Conservation (phyloP, 2,329 filamentous ascomycete genomes). For the Rasamsonia emersonii region DNA sequence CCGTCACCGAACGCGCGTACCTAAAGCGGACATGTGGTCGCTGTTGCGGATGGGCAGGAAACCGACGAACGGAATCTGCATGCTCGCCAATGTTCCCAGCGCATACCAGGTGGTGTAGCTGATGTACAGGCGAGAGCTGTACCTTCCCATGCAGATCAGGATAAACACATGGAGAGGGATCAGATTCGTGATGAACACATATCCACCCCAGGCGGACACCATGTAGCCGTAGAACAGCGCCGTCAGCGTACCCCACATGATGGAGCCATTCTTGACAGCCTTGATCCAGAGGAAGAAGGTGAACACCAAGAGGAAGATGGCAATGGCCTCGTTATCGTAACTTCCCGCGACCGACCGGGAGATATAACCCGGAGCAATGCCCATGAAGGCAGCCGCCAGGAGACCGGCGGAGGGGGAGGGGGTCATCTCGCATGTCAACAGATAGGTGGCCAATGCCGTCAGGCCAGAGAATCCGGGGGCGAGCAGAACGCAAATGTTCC, state of each 20-base stretch:
- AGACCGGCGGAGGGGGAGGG: conserved; percentile 91
- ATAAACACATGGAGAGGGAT: conserved; percentile 91
- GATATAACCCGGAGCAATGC: conserved; percentile 94
- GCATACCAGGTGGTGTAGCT: conserved; percentile 98
- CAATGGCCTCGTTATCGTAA: conserved; percentile 99
- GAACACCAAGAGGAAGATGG: conserved; percentile 96
- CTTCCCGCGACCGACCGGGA: conserved; percentile 95
- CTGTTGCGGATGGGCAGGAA: conserved; percentile 94
- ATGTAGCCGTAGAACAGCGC: conserved; percentile 99
- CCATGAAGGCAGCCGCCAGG: conserved; percentile 91
- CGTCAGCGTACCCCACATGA: conserved; percentile 90
- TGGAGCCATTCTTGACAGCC: conserved; percentile 89
- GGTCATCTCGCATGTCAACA: conserved; percentile 95
- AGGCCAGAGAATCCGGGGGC: conserved; percentile 90
- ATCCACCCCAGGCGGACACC: conserved; percentile 99
- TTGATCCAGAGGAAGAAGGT: conserved; percentile 99
- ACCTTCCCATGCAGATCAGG: conserved; percentile 91
- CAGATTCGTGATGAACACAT: conserved; percentile 98
- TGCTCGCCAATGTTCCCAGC: conserved; percentile 88
- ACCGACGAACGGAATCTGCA: conserved; percentile 98
- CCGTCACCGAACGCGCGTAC: conserved; percentile 41
- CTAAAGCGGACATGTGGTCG: conserved; percentile 95
- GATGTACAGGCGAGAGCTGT: conserved; percentile 88
- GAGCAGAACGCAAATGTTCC: conserved; percentile 95
- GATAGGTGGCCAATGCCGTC: conserved; percentile 86